A percentile compares a stretch with the other conserved stretches of the same genome.
phyloP scores from a whole-genome alignment of 768 basidiomycete species.

The Pleurotus giganteus region DNA sequence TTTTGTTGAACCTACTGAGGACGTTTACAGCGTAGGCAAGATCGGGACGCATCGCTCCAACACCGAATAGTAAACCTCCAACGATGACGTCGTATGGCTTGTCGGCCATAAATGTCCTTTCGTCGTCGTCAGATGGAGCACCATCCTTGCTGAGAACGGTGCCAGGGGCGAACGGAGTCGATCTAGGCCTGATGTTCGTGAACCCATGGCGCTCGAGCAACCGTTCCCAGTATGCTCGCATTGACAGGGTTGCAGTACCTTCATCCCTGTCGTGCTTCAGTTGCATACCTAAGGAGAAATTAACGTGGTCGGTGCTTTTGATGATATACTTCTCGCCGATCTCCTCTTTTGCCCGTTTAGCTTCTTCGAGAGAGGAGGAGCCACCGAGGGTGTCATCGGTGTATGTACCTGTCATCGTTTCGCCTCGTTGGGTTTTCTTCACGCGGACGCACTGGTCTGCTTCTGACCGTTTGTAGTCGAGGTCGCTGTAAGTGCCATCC shows the following conservation, averaged over 20 bases:
- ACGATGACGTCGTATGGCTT: slow-evolving; percentile 11
- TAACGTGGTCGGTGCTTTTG: slow-evolving; percentile 3
- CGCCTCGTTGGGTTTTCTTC: not conserved
- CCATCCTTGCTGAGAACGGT: not conserved
- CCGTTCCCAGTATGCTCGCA: slow-evolving; percentile 9
- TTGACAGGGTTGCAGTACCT: slow-evolving; percentile 1
- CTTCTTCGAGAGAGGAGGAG: slow-evolving; percentile 5
- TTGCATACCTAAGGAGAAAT: slow-evolving; percentile 9
- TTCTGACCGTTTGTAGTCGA: slow-evolving; percentile 7
- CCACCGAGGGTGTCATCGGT: slow-evolving; percentile 10
- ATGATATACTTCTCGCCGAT: not conserved
- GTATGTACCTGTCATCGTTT: slow-evolving; percentile 11
- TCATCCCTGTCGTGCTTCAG: slow-evolving; percentile 7
- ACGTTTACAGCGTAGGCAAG: not conserved
- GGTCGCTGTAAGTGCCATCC: slow-evolving; percentile 1
- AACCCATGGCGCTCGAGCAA: slow-evolving; percentile 13
- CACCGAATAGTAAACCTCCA: slow-evolving; percentile 3
- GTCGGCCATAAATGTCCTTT: slow-evolving; percentile 4
- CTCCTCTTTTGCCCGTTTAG: slow-evolving; percentile 7
- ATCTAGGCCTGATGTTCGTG: not conserved
- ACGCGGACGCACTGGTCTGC: slow-evolving; percentile 14
- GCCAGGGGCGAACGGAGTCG: slow-evolving; percentile 13
- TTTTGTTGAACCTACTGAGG: not conserved
- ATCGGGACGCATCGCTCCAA: not conserved
- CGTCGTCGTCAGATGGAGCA: not conserved